Evolutionary conservation across 2,329 filamentous ascomycete species (phyloP), one percentile per base, ranked within the genome.

Genomic region (Aspergillus hortae): DNA sequence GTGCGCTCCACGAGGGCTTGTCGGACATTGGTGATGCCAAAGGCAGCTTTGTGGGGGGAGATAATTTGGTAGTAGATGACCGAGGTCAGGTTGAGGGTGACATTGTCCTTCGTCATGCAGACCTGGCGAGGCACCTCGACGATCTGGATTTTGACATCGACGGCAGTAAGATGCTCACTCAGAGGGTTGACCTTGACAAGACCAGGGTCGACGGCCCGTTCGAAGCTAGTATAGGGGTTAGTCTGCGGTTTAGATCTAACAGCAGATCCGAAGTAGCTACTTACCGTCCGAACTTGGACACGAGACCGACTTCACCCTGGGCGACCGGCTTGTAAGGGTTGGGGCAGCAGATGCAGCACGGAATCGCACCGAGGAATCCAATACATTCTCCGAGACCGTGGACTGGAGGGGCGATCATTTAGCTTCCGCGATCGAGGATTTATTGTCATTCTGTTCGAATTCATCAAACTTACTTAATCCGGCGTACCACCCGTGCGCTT

Each of bases 61-160:
- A 87, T 89, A 67, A 99, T 92, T 80, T 96, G 92, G 79, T 99
- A 99, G 82, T 99, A 99, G 76, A 99, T 96, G 69, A 99, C 94
- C 5, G 90, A 95, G 44, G 92, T 97, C 61, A 99, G 81, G 64
- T 92, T 87, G 40, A 99, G 81, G 43, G 89, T 95, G 58, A 97
- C 94, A 66, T 99, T 99, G 80, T 99, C 94, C 78, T 97, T 97
- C 72, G 94, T 99, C 92, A 99, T 99, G 80, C 94, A 97, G 56
- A 92, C 85, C 75, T 99, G 94, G 75, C 92, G 86, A 15, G 92
- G 92, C 21, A 99, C 94, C 79, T 99, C 75, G 71, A 95, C 90
- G 60, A 96, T 96, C 77, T 99, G 94, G 63, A 97, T 96, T 85
- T 97, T 99, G 77, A 99, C 94, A 72, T 99, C 94, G 68, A 99